phyloP scores from a whole-genome alignment of 2,329 filamentous ascomycete genomes.

The Colletotrichum tamarilloi region DNA sequence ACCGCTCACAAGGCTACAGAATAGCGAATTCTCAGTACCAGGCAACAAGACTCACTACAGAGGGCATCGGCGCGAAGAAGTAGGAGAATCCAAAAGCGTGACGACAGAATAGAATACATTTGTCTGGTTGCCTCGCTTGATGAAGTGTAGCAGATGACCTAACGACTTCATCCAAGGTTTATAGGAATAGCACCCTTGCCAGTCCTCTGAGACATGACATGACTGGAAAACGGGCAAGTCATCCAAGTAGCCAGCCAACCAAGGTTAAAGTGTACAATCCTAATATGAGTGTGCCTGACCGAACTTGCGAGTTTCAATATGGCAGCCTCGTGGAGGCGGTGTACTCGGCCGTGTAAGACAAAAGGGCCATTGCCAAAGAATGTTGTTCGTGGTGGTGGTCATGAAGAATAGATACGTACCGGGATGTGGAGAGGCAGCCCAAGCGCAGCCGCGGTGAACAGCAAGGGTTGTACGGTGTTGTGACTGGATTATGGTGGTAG shows the following conservation, averaged over 20 bases:
- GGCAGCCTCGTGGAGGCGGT: slow-evolving; percentile 9
- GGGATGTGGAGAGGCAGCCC: slow-evolving; percentile 23
- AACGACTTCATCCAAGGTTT: not conserved
- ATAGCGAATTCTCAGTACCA: not conserved
- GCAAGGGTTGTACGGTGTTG: not conserved
- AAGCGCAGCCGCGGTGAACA: slow-evolving; percentile 29
- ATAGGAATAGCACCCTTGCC: not conserved
- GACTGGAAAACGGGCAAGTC: not conserved
- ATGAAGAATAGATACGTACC: slow-evolving; percentile 7
- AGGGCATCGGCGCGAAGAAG: no score
- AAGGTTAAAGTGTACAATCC: not conserved
- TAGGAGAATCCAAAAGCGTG: no score
- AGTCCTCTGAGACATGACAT: not conserved
- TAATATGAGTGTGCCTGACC: not conserved
- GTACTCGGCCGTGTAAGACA: not conserved
- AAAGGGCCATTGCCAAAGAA: no score
- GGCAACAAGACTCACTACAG: not conserved
- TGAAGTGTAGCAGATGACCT: not conserved
- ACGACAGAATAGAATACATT: not conserved
- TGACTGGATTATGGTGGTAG: not conserved
- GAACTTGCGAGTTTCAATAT: not conserved
- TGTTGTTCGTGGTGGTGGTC: not conserved
- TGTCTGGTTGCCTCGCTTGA: not conserved
- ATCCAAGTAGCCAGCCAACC: not conserved
- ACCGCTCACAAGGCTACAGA: not conserved